phyloP scores from a whole-genome alignment of 192 early-diverging fungal species.

The Coemansia biformis region DNA sequence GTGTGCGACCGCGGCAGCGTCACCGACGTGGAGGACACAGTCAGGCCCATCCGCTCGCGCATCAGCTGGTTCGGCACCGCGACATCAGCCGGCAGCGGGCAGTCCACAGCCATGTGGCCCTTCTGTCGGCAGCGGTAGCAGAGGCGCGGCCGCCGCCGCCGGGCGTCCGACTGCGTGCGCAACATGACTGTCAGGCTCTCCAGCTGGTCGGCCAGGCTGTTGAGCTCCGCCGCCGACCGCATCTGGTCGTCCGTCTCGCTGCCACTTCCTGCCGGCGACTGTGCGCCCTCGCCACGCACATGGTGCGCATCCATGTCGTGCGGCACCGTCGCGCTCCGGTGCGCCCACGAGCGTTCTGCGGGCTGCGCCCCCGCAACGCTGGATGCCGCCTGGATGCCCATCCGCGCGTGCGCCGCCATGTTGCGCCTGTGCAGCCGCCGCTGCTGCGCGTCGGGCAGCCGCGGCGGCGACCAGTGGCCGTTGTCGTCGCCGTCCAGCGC shows the following conservation, averaged over 20 bases:
- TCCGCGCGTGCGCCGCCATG: conserved; percentile 15
- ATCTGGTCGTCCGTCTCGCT: conserved; percentile 30
- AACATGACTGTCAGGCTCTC: conserved; percentile 37
- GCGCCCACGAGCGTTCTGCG: too few relatives aligned
- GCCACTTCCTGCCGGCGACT: conserved; percentile 9
- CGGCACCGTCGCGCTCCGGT: background rate
- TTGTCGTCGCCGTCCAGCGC: background rate
- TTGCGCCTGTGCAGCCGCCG: conserved; percentile 38
- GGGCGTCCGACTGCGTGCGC: conserved; percentile 42
- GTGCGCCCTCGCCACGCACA: conserved; percentile 3
- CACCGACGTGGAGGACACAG: background rate
- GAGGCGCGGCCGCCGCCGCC: conserved; percentile 36
- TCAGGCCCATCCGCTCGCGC: conserved; percentile 17
- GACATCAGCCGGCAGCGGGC: conserved; percentile 29
- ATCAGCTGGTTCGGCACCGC: conserved; percentile 26
- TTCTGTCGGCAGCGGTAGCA: conserved; percentile 50
- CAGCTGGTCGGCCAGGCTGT: conserved; percentile 40
- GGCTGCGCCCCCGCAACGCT: background rate
- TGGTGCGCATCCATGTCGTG: background rate
- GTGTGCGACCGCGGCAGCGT: conserved; percentile 14
- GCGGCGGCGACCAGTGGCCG: conserved; percentile 32
- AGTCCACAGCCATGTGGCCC: conserved; percentile 41
- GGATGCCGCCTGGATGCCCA: too few relatives aligned
- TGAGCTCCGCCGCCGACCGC: conserved; percentile 33
- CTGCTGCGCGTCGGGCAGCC: conserved; percentile 30